Evolutionary conservation across 2,329 filamentous ascomycete genomes (phyloP), one percentile per base, ranked within the genome.

Genomic region (Penicillium sp.): DNA sequence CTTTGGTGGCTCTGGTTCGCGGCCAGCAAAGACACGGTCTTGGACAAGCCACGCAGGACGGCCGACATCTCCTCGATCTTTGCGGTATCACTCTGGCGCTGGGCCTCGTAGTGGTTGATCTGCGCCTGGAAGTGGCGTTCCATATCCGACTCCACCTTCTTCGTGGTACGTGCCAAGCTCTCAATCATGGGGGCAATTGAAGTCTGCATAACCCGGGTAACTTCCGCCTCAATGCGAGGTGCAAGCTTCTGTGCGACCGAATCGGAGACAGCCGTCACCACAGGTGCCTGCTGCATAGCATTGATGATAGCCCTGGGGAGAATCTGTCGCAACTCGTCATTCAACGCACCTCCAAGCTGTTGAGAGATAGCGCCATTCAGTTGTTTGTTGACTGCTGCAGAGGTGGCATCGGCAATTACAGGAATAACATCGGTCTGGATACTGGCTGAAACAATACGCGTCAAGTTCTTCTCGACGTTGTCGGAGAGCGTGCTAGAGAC

Each of bases 361-460:
- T 85, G 82, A 63, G 85, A 83, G 55, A 97, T 77, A 60, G 86
- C 86, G 62, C 84, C 82, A 55, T 85, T 83, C 25, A 97, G 80
- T 70, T 90, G 86, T 61, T 89, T 87, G 54, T 88, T 84, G 29
- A 96, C 81, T 5, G 88, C 83, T 60, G 86, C 84, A 44, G 85
- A 82, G 15, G 90, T 86, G 42, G 87, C 81, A 51, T 87, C 83
- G 41, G 86, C 83, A 56, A 97, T 79, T 33, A 87, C 81, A 12
- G 94, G 93, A 52, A 96, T 80, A 44, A 97, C 85, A 15, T 86
- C 82, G 55, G 86, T 82, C 60, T 90, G 84, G 63, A 96, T 90
- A 72, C 89, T 89, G 48, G 86, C 83, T 47, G 86, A 84, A 50
- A 96, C 87, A 65, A 96, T 90, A 60, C 86, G 87, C 60, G 86